A percentile compares a stretch with the other conserved stretches of the same genome.
Conservation (phyloP, 2,329 filamentous ascomycete species). For the Alternaria gaisen region DNA sequence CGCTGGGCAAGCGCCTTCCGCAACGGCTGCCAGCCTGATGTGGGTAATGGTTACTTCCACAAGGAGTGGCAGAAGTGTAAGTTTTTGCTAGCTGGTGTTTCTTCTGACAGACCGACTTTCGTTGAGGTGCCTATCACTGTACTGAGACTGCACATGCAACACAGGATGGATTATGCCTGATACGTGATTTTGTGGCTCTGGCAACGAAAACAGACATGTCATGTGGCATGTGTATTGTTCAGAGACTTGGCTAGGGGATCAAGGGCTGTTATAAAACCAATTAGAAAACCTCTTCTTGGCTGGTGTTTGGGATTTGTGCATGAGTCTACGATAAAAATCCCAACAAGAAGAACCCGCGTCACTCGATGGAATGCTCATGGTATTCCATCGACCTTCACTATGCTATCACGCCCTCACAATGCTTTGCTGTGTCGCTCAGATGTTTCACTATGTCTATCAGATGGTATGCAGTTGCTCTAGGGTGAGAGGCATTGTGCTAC, state of each 20-base stretch:
- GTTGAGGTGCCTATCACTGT: not conserved
- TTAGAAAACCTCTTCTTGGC: not conserved
- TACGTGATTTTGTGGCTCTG: too few species aligned
- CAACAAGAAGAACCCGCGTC: not conserved
- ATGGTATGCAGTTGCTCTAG: not conserved
- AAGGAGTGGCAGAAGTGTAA: not conserved
- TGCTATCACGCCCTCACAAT: not conserved
- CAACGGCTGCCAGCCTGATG: constrained; percentile 14
- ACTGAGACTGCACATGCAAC: not conserved
- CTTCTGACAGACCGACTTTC: not conserved
- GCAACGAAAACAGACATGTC: not conserved
- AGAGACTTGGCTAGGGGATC: not conserved
- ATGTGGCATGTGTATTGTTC: not conserved
- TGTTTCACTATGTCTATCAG: not conserved
- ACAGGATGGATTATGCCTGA: not conserved
- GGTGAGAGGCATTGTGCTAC: not conserved
- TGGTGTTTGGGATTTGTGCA: not conserved
- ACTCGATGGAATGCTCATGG: not conserved
- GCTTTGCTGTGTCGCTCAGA: not conserved
- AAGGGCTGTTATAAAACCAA: not conserved
- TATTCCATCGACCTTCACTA: not conserved
- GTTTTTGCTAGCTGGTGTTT: not conserved
- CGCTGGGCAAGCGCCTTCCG: not conserved
- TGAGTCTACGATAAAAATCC: not conserved
- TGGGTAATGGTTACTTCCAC: constrained; percentile 6